These are phyloP conservation scores for Hypericum perforatum DNA, from an alignment of 345 rosid genomes.

Conservation along the genomic window DNA sequence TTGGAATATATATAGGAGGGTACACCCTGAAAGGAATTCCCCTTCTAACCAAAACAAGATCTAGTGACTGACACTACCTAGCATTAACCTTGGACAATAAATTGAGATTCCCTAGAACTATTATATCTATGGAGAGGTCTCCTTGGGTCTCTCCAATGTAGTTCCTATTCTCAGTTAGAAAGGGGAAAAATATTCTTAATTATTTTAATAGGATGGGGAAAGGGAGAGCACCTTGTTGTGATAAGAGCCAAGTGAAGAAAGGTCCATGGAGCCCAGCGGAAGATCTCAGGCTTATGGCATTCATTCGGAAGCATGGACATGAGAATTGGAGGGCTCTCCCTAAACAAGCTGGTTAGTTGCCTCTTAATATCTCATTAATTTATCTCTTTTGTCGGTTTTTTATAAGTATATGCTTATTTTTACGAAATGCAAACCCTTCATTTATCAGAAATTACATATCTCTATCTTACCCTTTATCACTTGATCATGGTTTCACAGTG, in stretches of 20 bases:
- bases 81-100: too few relatives aligned
- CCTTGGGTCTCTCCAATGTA: too few relatives aligned
- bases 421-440: too few relatives aligned
- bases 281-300: slow-evolving; percentile 68
- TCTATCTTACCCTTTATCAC: too few relatives aligned
- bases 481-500: too few relatives aligned
- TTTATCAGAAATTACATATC: too few relatives aligned
- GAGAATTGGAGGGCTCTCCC: slow-evolving; percentile 93
- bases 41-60: too few relatives aligned
- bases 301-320: slow-evolving; percentile 76
- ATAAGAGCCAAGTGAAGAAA: slow-evolving; percentile 73
- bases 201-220: slow-evolving; percentile 37
- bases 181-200: background rate
- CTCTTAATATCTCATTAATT: slow-evolving; percentile 3
- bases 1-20: too few relatives aligned
- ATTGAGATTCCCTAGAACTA: too few relatives aligned
- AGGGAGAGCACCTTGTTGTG: slow-evolving; percentile 92
- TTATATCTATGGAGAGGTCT: too few relatives aligned
- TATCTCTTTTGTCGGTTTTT: background rate
- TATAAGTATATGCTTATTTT: background rate
- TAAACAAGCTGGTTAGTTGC: slow-evolving; percentile 60
- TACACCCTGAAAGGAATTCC: too few relatives aligned
- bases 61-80: too few relatives aligned
- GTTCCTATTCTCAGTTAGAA: background rate
- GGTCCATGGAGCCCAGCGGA: slow-evolving; percentile 96